phyloP scores from a whole-genome alignment of 768 basidiomycete species.

The Cyathus striatus region DNA sequence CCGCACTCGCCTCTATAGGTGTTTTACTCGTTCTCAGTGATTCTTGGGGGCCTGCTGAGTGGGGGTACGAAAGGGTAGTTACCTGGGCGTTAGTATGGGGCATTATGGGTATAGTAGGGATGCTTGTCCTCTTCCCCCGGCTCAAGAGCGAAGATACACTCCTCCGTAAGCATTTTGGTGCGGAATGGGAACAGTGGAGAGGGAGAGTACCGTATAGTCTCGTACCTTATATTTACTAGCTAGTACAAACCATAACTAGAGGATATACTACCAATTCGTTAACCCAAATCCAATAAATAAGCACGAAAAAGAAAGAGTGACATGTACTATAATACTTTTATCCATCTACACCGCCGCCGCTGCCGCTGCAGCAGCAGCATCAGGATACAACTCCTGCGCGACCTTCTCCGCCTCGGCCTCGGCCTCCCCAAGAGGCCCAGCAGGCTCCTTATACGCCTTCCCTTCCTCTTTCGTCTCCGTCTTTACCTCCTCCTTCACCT shows the following conservation, averaged over 20 bases:
- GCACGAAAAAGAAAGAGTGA: no score
- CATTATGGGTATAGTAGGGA: constrained; percentile 26
- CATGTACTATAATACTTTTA: no score
- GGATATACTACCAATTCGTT: no score
- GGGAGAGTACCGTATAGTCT: constrained; percentile 40
- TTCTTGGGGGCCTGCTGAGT: constrained; percentile 42
- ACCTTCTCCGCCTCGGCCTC: constrained; percentile 48
- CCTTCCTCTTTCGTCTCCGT: constrained; percentile 1
- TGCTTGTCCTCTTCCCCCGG: no score
- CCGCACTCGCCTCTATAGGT: constrained; percentile 30
- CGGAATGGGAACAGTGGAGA: constrained; percentile 40
- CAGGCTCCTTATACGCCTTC: constrained; percentile 12
- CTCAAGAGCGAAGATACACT: constrained; percentile 42
- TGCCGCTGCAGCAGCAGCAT: no score
- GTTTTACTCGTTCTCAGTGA: constrained; percentile 14
- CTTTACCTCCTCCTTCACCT: constrained; percentile 1
- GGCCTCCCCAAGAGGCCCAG: constrained; percentile 42
- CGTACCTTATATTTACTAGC: constrained; percentile 42
- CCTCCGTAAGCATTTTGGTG: constrained; percentile 34
- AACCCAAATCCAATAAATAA: no score
- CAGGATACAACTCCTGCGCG: constrained; percentile 50
- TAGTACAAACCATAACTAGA: no score
- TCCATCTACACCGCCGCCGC: no score
- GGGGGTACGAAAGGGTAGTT: constrained; percentile 24
- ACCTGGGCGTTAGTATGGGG: constrained; percentile 16